Evolutionary conservation across 164 flowering plant species (phyloP).

Genomic region (Vitis rotundifolia): DNA sequence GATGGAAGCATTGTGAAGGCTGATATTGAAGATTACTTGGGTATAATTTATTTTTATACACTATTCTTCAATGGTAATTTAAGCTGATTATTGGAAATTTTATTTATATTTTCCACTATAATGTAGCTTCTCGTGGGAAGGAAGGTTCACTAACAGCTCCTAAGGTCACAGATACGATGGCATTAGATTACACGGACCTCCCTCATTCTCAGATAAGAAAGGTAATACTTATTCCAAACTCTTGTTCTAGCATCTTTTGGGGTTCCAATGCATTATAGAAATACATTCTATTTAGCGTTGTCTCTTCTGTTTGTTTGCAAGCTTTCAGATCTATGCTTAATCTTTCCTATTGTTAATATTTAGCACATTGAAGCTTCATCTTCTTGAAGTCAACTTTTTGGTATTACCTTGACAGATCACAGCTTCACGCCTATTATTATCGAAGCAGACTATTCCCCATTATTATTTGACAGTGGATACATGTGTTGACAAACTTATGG

Average conservation of each 20-base stretch:
- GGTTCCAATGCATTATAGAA: neutral
- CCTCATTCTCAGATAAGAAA: constrained; percentile 93
- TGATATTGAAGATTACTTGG: constrained; percentile 94
- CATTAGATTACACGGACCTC: constrained; percentile 69
- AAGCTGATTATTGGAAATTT: neutral
- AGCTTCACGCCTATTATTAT: constrained; percentile 81
- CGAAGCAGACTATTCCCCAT: constrained; percentile 97
- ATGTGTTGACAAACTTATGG: constrained; percentile 88
- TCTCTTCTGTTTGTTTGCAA: neutral
- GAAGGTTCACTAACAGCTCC: constrained; percentile 43
- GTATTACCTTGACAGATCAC: constrained; percentile 55
- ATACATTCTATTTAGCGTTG: neutral
- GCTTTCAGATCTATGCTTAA: neutral
- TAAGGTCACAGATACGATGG: constrained; percentile 37
- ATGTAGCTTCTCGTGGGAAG: constrained; percentile 70
- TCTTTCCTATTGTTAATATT: neutral
- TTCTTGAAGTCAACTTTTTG: neutral
- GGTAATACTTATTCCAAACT: constrained; percentile 32
- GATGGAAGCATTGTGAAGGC: constrained; percentile 95
- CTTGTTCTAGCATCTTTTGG: neutral
- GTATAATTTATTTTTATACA: constrained; percentile 31
- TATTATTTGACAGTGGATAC: constrained; percentile 90
- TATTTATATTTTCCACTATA: neutral
- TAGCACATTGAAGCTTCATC: constrained; percentile 2
- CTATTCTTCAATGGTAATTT: neutral